phyloP scores from a whole-genome alignment of 139 green algal species.

The Haematococcus lacustris region DNA sequence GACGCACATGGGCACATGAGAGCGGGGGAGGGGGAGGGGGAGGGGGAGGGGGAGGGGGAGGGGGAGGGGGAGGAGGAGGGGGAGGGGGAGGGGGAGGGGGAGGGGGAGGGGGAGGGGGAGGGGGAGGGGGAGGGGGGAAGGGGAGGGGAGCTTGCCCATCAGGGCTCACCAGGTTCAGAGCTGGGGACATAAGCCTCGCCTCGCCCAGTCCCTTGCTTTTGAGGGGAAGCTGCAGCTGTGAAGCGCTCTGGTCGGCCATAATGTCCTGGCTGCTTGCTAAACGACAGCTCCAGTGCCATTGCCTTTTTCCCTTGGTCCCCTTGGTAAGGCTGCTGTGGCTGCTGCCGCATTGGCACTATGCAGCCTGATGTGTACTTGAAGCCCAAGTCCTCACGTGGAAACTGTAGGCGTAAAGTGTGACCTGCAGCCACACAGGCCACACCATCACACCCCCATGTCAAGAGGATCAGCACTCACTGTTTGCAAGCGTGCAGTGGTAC shows the following conservation, averaged over 20 bases:
- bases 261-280: neutral
- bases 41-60: neutral
- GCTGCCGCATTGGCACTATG: neutral
- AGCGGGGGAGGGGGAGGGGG: constrained; percentile 2
- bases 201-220: neutral
- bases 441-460: neutral
- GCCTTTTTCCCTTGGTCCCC: neutral
- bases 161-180: too few species aligned
- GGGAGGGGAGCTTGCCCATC: too few species aligned
- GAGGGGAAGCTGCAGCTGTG: constrained; percentile 1
- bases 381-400: constrained; percentile 84
- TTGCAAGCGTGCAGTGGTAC: neutral
- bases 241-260: neutral
- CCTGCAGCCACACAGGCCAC: neutral
- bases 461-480: neutral
- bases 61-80: neutral
- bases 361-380: constrained; percentile 57
- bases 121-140: too few species aligned
- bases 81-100: neutral
- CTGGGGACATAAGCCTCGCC: too few species aligned
- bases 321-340: neutral
- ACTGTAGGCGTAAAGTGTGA: constrained; percentile 58
- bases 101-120: too few species aligned
- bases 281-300: neutral
- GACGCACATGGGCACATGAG: constrained; percentile 38